Evolutionary conservation across 176 grass and related monocot species (phyloP).

Genomic region (Carex pumila): DNA sequence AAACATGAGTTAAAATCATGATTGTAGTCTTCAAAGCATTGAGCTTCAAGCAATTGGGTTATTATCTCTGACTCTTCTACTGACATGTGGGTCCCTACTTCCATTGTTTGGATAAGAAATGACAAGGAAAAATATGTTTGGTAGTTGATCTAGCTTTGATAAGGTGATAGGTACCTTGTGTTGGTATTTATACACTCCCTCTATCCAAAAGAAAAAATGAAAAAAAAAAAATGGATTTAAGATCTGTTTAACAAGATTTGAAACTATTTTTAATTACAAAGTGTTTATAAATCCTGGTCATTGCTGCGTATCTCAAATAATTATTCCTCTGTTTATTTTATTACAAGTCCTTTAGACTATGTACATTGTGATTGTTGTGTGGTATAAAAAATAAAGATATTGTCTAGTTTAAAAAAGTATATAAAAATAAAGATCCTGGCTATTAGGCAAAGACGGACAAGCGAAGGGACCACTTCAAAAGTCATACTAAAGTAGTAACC

Average conservation of each 20-base stretch:
- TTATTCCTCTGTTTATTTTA: background rate
- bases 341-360: background rate
- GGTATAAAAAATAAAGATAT: background rate
- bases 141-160: background rate
- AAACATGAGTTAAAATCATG: background rate
- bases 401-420: background rate
- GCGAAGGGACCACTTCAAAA: background rate
- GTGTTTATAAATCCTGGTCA: background rate
- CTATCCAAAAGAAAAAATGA: background rate
- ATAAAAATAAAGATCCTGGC: background rate
- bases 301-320: background rate
- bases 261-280: background rate
- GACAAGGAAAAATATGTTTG: background rate
- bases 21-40: slow-evolving; percentile 12
- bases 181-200: slow-evolving; percentile 9
- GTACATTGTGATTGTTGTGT: slow-evolving; percentile 8
- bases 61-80: slow-evolving; percentile 20
- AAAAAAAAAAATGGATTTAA: background rate
- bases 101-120: slow-evolving; percentile 3
- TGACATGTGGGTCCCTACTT: background rate
- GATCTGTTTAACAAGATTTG: background rate
- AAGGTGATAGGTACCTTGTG: background rate
- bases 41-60: background rate
- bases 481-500: background rate
- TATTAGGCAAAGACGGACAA: background rate